These are phyloP conservation scores for Fusarium devonianum DNA, from an alignment of 2,329 filamentous ascomycete genomes.

Conservation along the genomic window DNA sequence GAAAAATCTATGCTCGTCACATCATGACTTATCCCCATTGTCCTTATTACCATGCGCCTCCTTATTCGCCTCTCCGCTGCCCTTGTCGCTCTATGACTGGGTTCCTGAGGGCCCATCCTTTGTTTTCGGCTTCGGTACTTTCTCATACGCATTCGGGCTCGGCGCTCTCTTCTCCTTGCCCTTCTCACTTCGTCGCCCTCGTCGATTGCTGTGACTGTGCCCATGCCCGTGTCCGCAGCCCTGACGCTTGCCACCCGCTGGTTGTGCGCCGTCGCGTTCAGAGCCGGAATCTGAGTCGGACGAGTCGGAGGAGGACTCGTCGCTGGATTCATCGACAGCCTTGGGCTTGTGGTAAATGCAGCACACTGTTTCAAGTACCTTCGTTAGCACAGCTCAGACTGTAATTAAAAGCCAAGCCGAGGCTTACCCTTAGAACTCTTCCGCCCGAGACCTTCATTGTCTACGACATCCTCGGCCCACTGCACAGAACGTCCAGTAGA, in stretches of 20 bases:
- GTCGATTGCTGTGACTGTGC: conserved; percentile 41
- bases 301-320: conserved; percentile 67
- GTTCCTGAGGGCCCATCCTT: conserved; percentile 39
- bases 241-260: conserved; percentile 49
- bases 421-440: conserved; percentile 89
- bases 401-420: not conserved
- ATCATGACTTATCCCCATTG: conserved; percentile 17
- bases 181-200: conserved; percentile 43
- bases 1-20: conserved; percentile 21
- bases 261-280: conserved; percentile 38
- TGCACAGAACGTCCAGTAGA: conserved; percentile 70
- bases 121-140: conserved; percentile 62
- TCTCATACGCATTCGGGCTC: conserved; percentile 85
- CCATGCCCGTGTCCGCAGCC: conserved; percentile 51
- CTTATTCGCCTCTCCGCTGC: not conserved
- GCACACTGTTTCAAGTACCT: conserved; percentile 70
- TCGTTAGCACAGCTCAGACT: conserved; percentile 1
- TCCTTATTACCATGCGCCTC: not conserved
- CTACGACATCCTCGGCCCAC: conserved; percentile 92
- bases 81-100: conserved; percentile 31
- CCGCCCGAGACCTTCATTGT: conserved; percentile 93
- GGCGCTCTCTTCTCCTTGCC: conserved; percentile 56
- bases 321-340: conserved; percentile 81
- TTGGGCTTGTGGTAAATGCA: conserved; percentile 96
- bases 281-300: conserved; percentile 58